Conservation (phyloP, 1,284 basidiomycete genomes). For the Moniliophthora roreri region DNA sequence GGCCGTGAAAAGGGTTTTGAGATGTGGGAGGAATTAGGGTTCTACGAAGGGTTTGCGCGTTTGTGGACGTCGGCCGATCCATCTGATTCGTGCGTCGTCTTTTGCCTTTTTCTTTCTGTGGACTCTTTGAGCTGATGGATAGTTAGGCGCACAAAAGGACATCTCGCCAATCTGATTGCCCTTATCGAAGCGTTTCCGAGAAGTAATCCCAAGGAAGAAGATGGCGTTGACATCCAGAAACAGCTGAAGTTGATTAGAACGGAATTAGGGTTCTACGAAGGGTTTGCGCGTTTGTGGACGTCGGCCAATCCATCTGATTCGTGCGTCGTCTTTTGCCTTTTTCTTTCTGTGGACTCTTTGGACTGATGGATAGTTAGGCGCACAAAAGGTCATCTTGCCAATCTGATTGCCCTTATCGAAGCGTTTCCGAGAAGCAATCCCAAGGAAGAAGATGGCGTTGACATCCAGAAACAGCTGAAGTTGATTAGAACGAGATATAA, state of each 20-base stretch:
- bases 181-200: conserved; percentile 78
- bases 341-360: no score
- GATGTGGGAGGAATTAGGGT: conserved; percentile 96
- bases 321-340: background rate
- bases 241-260: conserved; percentile 86
- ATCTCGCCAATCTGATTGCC: conserved; percentile 55
- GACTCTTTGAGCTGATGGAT: no score
- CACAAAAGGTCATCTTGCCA: conserved; percentile 60
- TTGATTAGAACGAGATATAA: conserved; percentile 90
- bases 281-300: conserved; percentile 84
- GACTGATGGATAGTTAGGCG: no score
- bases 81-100: conserved; percentile 40
- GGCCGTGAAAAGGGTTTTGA: conserved; percentile 92
- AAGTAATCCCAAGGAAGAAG: conserved; percentile 57
- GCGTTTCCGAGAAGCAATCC: conserved; percentile 82
- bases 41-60: conserved; percentile 82
- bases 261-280: conserved; percentile 77
- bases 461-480: conserved; percentile 74
- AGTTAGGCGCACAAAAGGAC: conserved; percentile 44
- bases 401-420: conserved; percentile 70
- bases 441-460: conserved; percentile 51
- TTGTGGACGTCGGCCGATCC: conserved; percentile 61
- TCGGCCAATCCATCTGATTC: conserved; percentile 72
- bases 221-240: conserved; percentile 70
- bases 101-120: conserved; percentile 43